Evolutionary conservation across 73 alveolate genomes (phyloP), one percentile per base, ranked within the genome.

Genomic region (Effrenium voratum): DNA sequence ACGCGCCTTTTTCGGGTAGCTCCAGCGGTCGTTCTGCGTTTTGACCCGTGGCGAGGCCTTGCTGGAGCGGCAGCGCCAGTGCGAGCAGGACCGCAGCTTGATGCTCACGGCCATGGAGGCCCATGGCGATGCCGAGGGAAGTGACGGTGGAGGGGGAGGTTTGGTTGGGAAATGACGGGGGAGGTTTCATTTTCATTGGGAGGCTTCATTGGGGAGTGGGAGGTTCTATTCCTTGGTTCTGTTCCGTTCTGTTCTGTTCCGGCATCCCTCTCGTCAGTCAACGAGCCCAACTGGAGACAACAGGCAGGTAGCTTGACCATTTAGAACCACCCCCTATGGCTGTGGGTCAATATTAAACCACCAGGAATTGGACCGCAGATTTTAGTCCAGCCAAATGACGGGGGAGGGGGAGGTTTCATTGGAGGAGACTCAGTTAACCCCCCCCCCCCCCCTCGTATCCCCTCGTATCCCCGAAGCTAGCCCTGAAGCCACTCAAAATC

Each of bases 71-170:
- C 96, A 90, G 63, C 85, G 96, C 40, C 96, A 90, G 50, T 90
- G 96, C 43, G 96, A 90, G 57, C 96, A 90, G 30, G 96, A 90
- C 86, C 81, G 96, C 49, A 50, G 96, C 96, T 55, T 90, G 52
- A 75, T 49, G 87, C 52, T 90, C 75, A 90, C 96, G 3, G 96
- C 96, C 55, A 90, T 90, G 16, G 96, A 90, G 96, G 96, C 52
- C 63, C 26, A 52, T 19, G 63, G 26, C 63, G 63, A 19, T 19
- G 63, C 26, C 8, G 63, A 52, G 63, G 19, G 63, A 52, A 12
- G 63, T 8, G 8, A 19, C 63, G 26, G 19, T 12, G 63, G 8
- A 52, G 63, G 63, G 26, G 63, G 63, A 52, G 8, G 63, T 52
- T 52, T 52, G 63, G 26, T 8, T 8, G 63, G 26, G 8, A 12